Conservation (phyloP, 805 yeast species). For the Lipomyces orientalis region DNA sequence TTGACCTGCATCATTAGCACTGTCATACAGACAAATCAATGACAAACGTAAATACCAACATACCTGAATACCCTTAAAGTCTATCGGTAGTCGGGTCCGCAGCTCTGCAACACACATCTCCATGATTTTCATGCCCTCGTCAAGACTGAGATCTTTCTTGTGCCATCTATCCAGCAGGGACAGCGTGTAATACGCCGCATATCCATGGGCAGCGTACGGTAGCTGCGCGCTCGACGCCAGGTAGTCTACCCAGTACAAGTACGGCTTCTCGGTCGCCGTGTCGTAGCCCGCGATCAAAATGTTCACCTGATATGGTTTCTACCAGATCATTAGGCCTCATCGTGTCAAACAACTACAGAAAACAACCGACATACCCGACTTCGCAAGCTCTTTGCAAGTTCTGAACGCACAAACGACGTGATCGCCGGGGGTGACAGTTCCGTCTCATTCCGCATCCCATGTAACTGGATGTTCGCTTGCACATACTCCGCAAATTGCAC, state of each 20-base stretch:
- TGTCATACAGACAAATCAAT: neutral
- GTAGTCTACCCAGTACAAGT: conserved; percentile 88
- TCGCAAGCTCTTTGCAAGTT: conserved; percentile 85
- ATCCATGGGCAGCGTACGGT: conserved; percentile 98
- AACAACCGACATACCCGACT: conserved; percentile 56
- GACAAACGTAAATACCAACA: conserved; percentile 31
- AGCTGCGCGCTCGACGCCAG: conserved; percentile 87
- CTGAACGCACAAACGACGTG: conserved; percentile 85
- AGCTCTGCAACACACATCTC: conserved; percentile 78
- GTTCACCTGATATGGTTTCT: conserved; percentile 92
- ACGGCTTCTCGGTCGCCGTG: conserved; percentile 60
- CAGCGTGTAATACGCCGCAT: conserved; percentile 94
- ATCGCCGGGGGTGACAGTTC: conserved; percentile 86
- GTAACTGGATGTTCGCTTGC: conserved; percentile 88
- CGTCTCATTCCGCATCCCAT: conserved; percentile 79
- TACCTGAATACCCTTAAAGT: conserved; percentile 81
- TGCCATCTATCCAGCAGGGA: conserved; percentile 91
- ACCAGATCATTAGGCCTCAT: neutral
- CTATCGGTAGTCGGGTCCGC: conserved; percentile 85
- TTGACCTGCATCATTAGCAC: conserved; percentile 51
- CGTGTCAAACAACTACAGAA: neutral
- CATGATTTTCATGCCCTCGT: conserved; percentile 79
- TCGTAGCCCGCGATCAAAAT: conserved; percentile 88
- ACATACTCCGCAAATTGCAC: conserved; percentile 85
- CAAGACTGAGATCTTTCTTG: conserved; percentile 71